Conservation (phyloP, 1,139 yeast species). For the Saccharomyces hybrid region DNA sequence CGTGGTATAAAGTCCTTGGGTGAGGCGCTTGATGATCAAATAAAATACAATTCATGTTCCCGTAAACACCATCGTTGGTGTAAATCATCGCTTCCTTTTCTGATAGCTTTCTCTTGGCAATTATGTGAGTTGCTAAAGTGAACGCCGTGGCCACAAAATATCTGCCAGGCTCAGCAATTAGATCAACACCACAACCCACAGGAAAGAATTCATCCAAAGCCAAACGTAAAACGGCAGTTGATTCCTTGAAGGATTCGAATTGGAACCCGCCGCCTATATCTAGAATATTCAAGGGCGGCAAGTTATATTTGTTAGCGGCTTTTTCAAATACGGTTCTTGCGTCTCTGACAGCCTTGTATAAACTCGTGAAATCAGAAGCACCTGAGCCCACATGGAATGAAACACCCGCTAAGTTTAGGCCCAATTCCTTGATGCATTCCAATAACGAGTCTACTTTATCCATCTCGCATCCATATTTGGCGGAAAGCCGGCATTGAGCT, state of each 20-base stretch:
- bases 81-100: constrained; percentile 46
- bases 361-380: constrained; percentile 65
- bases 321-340: constrained; percentile 63
- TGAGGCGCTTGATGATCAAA: constrained; percentile 84
- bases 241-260: constrained; percentile 51
- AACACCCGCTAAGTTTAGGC: constrained; percentile 67
- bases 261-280: constrained; percentile 97
- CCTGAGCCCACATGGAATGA: constrained; percentile 98
- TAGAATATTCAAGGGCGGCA: constrained; percentile 37
- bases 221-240: constrained; percentile 51
- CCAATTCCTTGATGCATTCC: constrained; percentile 53
- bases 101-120: constrained; percentile 57
- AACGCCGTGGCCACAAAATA: constrained; percentile 82
- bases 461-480: constrained; percentile 81
- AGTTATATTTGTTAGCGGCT: constrained; percentile 33
- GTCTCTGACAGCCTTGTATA: constrained; percentile 66
- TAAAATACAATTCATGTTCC: constrained; percentile 86
- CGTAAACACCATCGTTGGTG: constrained; percentile 92
- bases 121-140: constrained; percentile 75
- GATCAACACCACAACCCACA: constrained; percentile 36
- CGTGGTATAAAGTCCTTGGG: constrained; percentile 57
- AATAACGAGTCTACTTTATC: constrained; percentile 50
- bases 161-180: constrained; percentile 94
- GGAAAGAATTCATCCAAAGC: constrained; percentile 59
- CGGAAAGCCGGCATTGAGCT: constrained; percentile 80